phyloP scores from a whole-genome alignment of 495 filamentous ascomycete genomes.

The Trichoderma virens region DNA sequence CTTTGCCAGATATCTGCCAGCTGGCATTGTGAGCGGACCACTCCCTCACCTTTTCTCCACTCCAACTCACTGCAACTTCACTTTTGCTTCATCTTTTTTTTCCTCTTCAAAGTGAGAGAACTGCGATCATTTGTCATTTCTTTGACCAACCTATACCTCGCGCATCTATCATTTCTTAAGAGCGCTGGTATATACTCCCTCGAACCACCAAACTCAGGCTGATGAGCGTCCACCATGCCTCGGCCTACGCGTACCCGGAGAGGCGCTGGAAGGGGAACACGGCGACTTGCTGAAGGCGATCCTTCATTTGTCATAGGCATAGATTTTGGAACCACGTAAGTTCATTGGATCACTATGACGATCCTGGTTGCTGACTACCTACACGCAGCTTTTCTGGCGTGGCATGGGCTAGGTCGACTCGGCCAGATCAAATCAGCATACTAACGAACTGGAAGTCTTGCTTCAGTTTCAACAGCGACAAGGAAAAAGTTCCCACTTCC shows the following conservation, averaged over 20 bases:
- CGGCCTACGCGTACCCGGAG: not conserved
- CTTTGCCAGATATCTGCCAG: not conserved
- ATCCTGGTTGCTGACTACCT: no score
- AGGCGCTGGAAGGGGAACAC: not conserved
- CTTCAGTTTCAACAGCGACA: constrained; percentile 9
- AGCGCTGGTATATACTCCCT: no score
- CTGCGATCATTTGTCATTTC: not conserved
- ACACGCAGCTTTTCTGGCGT: constrained; percentile 16
- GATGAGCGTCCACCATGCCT: not conserved
- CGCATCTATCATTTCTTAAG: no score
- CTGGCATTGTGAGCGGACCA: not conserved
- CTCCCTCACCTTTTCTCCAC: not conserved
- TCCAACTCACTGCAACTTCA: not conserved
- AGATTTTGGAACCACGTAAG: constrained; percentile 22
- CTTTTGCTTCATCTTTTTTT: not conserved
- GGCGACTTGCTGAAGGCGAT: not conserved
- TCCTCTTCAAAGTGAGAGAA: not conserved
- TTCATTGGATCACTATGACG: not conserved
- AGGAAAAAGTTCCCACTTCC: constrained; percentile 17
- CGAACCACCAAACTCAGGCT: not conserved
- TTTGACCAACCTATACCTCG: no score
- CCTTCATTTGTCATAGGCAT: constrained; percentile 12
- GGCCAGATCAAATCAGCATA: constrained; percentile 11
- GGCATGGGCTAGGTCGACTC: constrained; percentile 10
- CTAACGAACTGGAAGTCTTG: constrained; percentile 13